Evolutionary conservation across 768 basidiomycete species (phyloP), one percentile per base, ranked within the genome.

Genomic region (Lactarius akahatsu): DNA sequence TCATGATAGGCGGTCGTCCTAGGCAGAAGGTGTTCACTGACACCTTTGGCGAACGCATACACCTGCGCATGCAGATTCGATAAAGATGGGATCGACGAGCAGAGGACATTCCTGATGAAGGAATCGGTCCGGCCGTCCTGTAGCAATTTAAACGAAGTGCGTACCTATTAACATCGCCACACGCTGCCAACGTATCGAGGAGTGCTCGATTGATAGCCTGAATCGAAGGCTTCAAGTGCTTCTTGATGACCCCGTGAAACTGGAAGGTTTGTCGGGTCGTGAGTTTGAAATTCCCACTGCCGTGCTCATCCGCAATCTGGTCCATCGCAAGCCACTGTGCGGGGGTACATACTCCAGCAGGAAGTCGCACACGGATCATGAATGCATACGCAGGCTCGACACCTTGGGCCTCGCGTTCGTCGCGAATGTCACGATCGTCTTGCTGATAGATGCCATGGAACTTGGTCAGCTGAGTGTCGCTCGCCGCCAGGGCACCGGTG

Each of bases 201-300:
- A 98, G 74, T 28, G 83, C 88, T 59, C 87, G 83, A 79, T 99
- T 99, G 76, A 98, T 98, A 62, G 87, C 93, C 79, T 97, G 96
- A 69, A 99, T 98, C 20, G 95, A 92, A 36, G 92, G 89, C 79
- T 98, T 98, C 76, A 99, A 78, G 76, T 99, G 94, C 69, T 85
- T 85, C 82, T 99, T 99, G 81, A 99, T 94, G 72, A 99, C 92
- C 63, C 97, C 97, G 77, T 99, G 97, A 84, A 97, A 98, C 78
- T 99, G 97, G 89, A 98, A 99, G 11, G 97, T 99, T 76, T 94
- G 88, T 68, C 97, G 84, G 40, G 97, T 99, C 57, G 97, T 99
- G 70, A 99, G 88, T 82, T 99, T 99, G 80, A 98, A 91, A 6
- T 96, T 94, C 56, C 91, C 87, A 67, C 86, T 91, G 7, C 94